Percentiles rank a stretch among this genome's conserved stretches.
Conservation (phyloP, 306 rosid species). For the Fragaria ananassa region DNA sequence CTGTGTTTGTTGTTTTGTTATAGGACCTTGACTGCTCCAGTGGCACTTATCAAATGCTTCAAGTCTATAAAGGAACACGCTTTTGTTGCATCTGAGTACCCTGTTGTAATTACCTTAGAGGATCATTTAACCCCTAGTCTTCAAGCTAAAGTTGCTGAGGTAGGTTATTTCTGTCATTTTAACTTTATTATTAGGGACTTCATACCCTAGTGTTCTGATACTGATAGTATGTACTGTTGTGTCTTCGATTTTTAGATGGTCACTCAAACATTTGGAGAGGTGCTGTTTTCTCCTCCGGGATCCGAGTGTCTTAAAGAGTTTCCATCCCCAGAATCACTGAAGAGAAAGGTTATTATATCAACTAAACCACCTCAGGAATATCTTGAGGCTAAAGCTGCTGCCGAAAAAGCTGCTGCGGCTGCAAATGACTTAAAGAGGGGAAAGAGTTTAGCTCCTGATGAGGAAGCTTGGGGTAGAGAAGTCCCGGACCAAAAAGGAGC, state of each 20-base stretch:
- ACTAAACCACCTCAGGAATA: conserved; percentile 99
- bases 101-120: conserved; percentile 87
- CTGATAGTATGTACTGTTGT: conserved; percentile 22
- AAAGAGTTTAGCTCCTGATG: conserved; percentile 40
- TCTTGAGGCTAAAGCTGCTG: conserved; percentile 59
- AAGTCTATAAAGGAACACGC: conserved; percentile 78
- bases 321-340: conserved; percentile 87
- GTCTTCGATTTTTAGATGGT: conserved; percentile 62
- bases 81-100: conserved; percentile 78
- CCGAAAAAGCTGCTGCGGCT: conserved; percentile 44
- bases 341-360: conserved; percentile 75
- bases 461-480: conserved; percentile 88
- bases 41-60: conserved; percentile 82
- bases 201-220: conserved; percentile 14
- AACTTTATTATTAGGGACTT: conserved; percentile 3
- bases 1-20: conserved; percentile 8
- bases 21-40: conserved; percentile 95
- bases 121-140: conserved; percentile 93
- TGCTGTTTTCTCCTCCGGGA: conserved; percentile 72
- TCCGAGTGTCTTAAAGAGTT: conserved; percentile 71
- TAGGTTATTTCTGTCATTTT: conserved; percentile 26
- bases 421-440: conserved; percentile 40
- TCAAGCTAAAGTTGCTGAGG: conserved; percentile 94
- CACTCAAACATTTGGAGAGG: conserved; percentile 66
- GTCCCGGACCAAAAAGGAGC: conserved; percentile 48